Base-by-base conservation (phyloP, 2,329 filamentous ascomycete species). In the Diaporthe citri region DNA sequence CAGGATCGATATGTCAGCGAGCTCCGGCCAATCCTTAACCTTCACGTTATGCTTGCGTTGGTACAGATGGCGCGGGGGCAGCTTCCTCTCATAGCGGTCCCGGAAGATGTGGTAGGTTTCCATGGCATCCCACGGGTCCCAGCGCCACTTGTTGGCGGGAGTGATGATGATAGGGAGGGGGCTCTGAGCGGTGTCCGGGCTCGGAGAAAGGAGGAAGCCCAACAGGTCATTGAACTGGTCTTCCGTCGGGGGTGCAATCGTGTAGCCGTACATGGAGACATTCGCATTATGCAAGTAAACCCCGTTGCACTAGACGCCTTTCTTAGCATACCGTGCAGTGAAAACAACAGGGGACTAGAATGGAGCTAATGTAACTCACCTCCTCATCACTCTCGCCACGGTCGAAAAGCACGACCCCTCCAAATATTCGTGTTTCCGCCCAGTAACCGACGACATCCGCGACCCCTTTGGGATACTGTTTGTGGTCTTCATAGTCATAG, bases 401-500 rank as follows among this genome's bases (percentile, higher is more conserved):
- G 28, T 66, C 60, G 12, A 66, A 66, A 15, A 51, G 2, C 9
- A 66, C 60, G 28, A 66, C 60, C 20, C 60, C 43, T 46, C 60
- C 43, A 36, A 66, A 51, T 34, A 66, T 51, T 13, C 51, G 60
- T n/a, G 43, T 34, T 48, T 66, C 60, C 12, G 43, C 60, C 60
- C 60, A 51, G 12, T 66, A 48, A 4, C 43, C 60, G 5, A 66
- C 43, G 1, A 66, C 20, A 9, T 66, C 60, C 28, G 60, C 17
- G 10, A 66, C 20, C 2, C 43, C 41, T 2, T 51, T 15, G 43
- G 60, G 60, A 25, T 66, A 34, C 28, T 41, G 28, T 17, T 12
- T 22, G 13, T 31, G 15, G n/a, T 64, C 20, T 8, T 4, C 2
- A 28, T 48, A 64, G 1, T 34, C 41, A 34, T 22, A 2, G 5